A percentile compares a stretch with the other conserved stretches of the same genome.
These are phyloP conservation scores for Calonectria leucothoes DNA, from an alignment of 2,329 filamentous ascomycete species.

Conservation along the genomic window DNA sequence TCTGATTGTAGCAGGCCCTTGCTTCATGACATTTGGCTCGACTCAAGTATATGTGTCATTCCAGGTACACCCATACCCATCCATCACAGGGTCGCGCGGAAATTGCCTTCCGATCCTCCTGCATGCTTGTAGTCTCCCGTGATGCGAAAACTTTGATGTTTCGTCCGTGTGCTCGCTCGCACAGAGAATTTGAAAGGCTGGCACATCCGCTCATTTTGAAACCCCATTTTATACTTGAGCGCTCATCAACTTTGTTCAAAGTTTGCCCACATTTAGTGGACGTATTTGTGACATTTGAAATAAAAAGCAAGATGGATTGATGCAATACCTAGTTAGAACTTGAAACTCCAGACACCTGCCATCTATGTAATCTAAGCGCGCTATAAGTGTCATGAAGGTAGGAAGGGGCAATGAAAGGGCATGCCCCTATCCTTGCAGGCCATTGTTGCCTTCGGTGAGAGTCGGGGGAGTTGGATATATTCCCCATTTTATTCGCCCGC, in stretches of 20 bases:
- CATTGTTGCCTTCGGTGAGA: not conserved
- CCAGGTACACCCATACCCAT: not conserved
- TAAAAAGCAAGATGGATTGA: conserved; percentile 14
- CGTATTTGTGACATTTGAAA: not conserved
- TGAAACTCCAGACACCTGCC: conserved; percentile 22
- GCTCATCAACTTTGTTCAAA: not conserved
- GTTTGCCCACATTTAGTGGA: not conserved
- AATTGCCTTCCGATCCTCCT: not conserved
- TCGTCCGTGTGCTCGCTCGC: not conserved
- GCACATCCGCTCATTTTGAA: not conserved
- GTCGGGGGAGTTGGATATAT: not conserved
- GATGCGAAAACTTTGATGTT: not conserved
- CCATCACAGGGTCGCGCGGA: not conserved
- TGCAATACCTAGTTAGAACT: conserved; percentile 24
- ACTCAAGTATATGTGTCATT: not conserved
- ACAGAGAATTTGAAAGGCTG: no score
- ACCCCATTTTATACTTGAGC: not conserved
- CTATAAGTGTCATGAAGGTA: conserved; percentile 1
- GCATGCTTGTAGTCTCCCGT: not conserved
- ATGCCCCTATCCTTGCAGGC: not conserved
- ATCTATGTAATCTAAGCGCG: conserved; percentile 14
- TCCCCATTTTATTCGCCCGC: not conserved
- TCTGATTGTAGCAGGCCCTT: not conserved
- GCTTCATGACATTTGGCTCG: not conserved
- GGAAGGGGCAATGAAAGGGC: not conserved